Evolutionary conservation across 2,329 filamentous ascomycete genomes (phyloP).

Genomic region (Fusarium coicis): DNA sequence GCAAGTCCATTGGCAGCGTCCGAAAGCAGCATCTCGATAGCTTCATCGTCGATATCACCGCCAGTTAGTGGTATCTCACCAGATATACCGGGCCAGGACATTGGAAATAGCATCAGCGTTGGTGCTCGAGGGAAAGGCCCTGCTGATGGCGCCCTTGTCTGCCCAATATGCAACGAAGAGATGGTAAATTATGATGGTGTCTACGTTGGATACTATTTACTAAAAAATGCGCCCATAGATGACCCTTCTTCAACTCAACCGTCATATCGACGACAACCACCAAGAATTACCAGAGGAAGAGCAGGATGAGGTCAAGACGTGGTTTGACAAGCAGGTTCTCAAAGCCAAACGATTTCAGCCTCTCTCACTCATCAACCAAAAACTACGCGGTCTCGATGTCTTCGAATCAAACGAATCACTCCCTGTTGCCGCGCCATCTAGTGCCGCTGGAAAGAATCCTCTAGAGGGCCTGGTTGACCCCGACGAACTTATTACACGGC

Average conservation of each 20-base stretch:
- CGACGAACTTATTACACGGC: constrained; percentile 87
- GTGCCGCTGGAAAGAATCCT: constrained; percentile 52
- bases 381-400: constrained; percentile 89
- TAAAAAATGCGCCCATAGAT: constrained; percentile 62
- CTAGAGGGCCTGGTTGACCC: constrained; percentile 71
- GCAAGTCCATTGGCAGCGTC: constrained; percentile 65
- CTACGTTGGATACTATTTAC: no score
- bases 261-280: constrained; percentile 85
- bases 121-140: constrained; percentile 63
- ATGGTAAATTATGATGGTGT: constrained; percentile 72
- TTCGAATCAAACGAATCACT: constrained; percentile 89
- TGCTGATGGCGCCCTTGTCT: constrained; percentile 74
- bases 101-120: constrained; percentile 83
- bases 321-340: constrained; percentile 94
- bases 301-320: constrained; percentile 95
- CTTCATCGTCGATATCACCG: constrained; percentile 76
- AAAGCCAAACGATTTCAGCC: constrained; percentile 95
- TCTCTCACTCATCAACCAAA: constrained; percentile 90
- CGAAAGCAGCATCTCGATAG: constrained; percentile 81
- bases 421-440: constrained; percentile 46
- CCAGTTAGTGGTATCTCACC: constrained; percentile 70
- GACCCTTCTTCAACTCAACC: constrained; percentile 91
- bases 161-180: constrained; percentile 98
- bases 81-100: constrained; percentile 75
- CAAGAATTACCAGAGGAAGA: constrained; percentile 88